Evolutionary conservation across 2,329 filamentous ascomycete species (phyloP).

Genomic region (Beauveria asiatica): DNA sequence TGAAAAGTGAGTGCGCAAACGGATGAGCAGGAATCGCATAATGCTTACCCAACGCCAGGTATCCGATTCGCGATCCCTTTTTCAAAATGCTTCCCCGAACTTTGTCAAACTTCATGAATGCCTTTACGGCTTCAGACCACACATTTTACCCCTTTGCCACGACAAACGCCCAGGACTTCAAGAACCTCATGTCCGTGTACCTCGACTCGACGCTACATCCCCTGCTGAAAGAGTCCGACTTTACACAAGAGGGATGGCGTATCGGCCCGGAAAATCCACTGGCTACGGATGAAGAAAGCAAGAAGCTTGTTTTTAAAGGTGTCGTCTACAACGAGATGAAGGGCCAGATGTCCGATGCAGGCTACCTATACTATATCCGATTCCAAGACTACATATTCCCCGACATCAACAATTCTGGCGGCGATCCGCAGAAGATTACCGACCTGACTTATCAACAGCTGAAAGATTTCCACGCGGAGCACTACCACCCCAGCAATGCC

Average conservation of each 20-base stretch:
- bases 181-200: conserved; percentile 93
- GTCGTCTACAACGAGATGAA: conserved; percentile 99
- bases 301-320: conserved; percentile 84
- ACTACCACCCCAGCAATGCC: conserved; percentile 96
- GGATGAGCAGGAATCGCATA: neutral
- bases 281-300: conserved; percentile 47
- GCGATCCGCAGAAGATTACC: conserved; percentile 92
- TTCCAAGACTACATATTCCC: conserved; percentile 95
- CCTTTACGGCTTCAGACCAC: conserved; percentile 91
- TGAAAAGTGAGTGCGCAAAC: conserved; percentile 56
- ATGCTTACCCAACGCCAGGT: conserved; percentile 45
- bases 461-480: conserved; percentile 76
- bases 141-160: conserved; percentile 98
- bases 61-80: conserved; percentile 96
- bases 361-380: conserved; percentile 89
- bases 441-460: conserved; percentile 88
- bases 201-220: conserved; percentile 90
- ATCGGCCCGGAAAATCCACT: conserved; percentile 84
- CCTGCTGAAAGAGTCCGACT: conserved; percentile 81
- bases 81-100: conserved; percentile 99
- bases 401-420: conserved; percentile 90
- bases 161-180: conserved; percentile 90
- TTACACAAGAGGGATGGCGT: conserved; percentile 93
- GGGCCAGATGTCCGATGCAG: conserved; percentile 94
- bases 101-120: conserved; percentile 99